Conservation (phyloP, 441 rosid species). For the Erodium moschatum region DNA sequence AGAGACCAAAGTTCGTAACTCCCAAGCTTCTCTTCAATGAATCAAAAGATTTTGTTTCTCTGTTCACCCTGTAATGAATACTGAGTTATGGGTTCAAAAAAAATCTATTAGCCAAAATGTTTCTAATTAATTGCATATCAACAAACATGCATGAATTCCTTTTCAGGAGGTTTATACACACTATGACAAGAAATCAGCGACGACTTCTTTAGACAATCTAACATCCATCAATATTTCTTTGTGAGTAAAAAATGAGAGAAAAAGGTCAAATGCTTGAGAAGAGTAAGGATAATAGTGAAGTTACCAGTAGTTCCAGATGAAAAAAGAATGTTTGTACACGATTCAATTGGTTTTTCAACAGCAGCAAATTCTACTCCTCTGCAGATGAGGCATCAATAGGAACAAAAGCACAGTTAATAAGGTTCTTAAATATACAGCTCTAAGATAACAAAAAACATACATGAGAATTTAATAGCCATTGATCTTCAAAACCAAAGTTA, state of each 20-base stretch:
- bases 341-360: constrained; percentile 65
- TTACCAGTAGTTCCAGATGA: constrained; percentile 97
- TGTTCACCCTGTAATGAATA: neutral
- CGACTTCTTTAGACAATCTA: neutral
- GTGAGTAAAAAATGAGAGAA: constrained; percentile 1
- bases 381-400: constrained; percentile 24
- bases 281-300: constrained; percentile 5
- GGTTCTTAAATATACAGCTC: constrained; percentile 3
- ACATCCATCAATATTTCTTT: neutral
- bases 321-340: constrained; percentile 74
- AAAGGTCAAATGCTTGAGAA: neutral
- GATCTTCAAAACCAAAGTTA: neutral
- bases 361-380: constrained; percentile 64
- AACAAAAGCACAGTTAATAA: constrained; percentile 8
- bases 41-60: neutral
- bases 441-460: neutral
- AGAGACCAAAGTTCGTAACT: neutral
- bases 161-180: neutral
- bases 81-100: neutral
- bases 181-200: neutral
- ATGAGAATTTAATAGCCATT: neutral
- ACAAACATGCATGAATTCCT: neutral
- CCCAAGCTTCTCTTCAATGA: neutral
- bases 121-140: neutral
- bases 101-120: neutral